Conservation (phyloP, 192 early-diverging fungal genomes). For the Rhizophlyctis rosea region DNA sequence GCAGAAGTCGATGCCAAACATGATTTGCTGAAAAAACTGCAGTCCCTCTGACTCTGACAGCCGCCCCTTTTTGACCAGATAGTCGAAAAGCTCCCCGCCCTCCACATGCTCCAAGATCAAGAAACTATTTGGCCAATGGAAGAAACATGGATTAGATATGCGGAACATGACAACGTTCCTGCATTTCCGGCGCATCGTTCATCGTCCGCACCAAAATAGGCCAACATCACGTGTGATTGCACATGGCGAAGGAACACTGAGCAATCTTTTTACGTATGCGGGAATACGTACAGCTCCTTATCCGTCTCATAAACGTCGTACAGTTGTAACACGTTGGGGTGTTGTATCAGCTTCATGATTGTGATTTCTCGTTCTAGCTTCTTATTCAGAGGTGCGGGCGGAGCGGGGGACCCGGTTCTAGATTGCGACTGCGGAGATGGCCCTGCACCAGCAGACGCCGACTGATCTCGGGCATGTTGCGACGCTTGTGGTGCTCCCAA, state of each 20-base stretch:
- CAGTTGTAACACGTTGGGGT: constrained; percentile 53
- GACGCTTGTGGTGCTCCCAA: constrained; percentile 11
- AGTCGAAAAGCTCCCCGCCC: constrained; percentile 73
- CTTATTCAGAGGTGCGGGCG: constrained; percentile 25
- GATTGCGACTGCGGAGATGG: constrained; percentile 1
- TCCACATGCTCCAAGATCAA: constrained; percentile 66
- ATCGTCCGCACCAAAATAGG: too few species aligned
- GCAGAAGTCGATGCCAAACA: constrained; percentile 91
- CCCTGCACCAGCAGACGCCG: background rate
- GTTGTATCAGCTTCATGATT: constrained; percentile 61
- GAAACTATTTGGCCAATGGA: constrained; percentile 43
- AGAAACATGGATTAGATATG: constrained; percentile 8
- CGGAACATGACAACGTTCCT: too few species aligned
- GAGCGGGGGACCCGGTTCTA: background rate
- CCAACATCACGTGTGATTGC: too few species aligned
- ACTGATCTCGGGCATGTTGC: background rate
- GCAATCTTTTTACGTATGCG: too few species aligned
- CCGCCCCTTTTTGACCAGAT: constrained; percentile 58
- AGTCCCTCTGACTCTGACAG: constrained; percentile 83
- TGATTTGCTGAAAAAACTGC: constrained; percentile 94
- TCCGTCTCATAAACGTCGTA: constrained; percentile 60
- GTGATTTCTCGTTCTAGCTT: constrained; percentile 60
- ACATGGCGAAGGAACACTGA: too few species aligned
- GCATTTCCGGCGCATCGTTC: too few species aligned
- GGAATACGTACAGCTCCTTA: constrained; percentile 47